A percentile compares a stretch with the other conserved stretches of the same genome.
Conservation (phyloP, 2,329 filamentous ascomycete genomes). For the Hypomyces rosellus region DNA sequence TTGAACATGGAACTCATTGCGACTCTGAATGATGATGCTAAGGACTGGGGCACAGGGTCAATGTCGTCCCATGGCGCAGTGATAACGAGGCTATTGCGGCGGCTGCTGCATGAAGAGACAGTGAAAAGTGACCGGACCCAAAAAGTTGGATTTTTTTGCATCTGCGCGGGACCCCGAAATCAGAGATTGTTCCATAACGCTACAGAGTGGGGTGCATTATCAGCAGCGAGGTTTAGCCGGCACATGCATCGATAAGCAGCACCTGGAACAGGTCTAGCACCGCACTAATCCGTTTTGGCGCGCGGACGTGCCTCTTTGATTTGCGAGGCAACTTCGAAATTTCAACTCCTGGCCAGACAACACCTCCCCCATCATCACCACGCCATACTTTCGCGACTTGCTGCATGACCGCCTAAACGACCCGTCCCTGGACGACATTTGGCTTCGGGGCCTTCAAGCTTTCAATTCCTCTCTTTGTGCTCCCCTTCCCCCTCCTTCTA, state of each 20-base stretch:
- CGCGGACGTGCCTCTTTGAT: conserved; percentile 30
- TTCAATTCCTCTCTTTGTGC: conserved; percentile 23
- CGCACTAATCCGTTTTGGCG: conserved; percentile 31
- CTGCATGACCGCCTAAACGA: conserved; percentile 31
- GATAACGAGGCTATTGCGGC: not conserved
- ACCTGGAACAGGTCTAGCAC: conserved; percentile 25
- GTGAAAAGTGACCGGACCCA: not conserved
- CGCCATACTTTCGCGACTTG: conserved; percentile 23
- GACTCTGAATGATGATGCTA: conserved; percentile 11
- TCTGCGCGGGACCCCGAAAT: not conserved
- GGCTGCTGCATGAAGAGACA: not conserved
- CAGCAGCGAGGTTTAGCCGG: conserved; percentile 29
- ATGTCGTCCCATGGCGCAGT: not conserved
- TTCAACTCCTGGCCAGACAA: conserved; percentile 35
- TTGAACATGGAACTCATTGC: conserved; percentile 63
- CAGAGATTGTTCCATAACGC: not conserved
- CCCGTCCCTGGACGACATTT: conserved; percentile 28
- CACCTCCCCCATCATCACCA: conserved; percentile 28
- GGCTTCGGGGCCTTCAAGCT: conserved; percentile 26
- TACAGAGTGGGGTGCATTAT: not conserved
- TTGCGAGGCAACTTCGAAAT: conserved; percentile 40
- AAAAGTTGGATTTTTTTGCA: conserved; percentile 5
- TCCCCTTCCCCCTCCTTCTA: conserved; percentile 41
- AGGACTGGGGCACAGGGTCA: not conserved
- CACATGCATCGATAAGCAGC: conserved; percentile 27